Base-by-base conservation (phyloP, 352 stramenopile genomes). In the Saprolegnia parasitica region DNA sequence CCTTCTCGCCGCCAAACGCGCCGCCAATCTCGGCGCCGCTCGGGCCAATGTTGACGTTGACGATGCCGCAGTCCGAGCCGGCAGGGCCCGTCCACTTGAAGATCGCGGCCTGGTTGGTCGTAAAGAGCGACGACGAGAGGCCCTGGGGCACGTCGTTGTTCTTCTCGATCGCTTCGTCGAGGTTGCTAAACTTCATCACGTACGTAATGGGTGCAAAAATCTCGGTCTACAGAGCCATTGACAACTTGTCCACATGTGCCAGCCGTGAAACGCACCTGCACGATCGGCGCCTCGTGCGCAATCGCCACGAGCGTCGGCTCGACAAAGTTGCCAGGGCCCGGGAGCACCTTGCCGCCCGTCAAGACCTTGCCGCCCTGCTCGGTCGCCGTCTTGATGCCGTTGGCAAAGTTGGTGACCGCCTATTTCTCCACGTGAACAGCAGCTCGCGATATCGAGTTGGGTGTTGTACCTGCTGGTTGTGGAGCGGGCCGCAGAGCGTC, bases 81-180 rank as follows among this genome's bases (percentile, higher is more conserved):
- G 83, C 70, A 13, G 90, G 85, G 13, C 91, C 90, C 0, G 90
- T 93, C 90, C 90, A 98, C 77, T 96, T 91, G 73, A 97, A 97
- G 60, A 97, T 89, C n/a, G 91, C 87, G 29, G 84, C 78, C 73
- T 97, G 87, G 72, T 96, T 93, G 72, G 88, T 93, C 49, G 90
- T 97, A 73, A 98, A 97, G 32, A 98, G 67, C 29, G 91, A 92
- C 47, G 85, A 95, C 26, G 86, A 96, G n/a, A 98, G 71, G 20
- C 91, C 91, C 77, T 98, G 91, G 2, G 86, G 84, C n/a, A 97
- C 91, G 54, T 79, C 81, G 62, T 98, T 98, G 81, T 98, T 97
- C 61, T 91, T 84, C 61, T 89, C 85, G 50, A 98, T 97, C 23
- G 84, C 91, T 71, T 97, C 91, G 21, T 97, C 90, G 13, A 97